These are phyloP conservation scores for Choricystis sp. DNA, from an alignment of 139 green algal species.

Conservation along the genomic window DNA sequence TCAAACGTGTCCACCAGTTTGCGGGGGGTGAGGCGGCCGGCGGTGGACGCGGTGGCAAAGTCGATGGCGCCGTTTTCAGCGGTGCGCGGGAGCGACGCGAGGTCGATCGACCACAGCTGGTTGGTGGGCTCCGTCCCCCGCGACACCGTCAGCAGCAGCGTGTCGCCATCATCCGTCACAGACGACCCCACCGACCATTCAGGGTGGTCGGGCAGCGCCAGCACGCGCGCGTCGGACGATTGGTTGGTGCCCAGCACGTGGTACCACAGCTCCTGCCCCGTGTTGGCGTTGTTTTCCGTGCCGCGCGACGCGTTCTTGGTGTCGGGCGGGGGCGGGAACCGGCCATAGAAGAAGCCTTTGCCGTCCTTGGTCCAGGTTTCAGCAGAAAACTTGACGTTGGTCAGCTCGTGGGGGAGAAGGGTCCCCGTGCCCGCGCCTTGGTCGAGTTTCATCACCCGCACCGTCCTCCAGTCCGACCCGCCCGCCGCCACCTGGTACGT, in stretches of 20 bases:
- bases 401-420: conserved; percentile 47
- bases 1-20: conserved; percentile 76
- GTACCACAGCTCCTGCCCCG: conserved; percentile 60
- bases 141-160: conserved; percentile 37
- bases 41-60: conserved; percentile 7
- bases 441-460: conserved; percentile 43
- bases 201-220: conserved; percentile 31
- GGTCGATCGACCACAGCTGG: conserved; percentile 38
- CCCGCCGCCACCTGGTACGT: conserved; percentile 54
- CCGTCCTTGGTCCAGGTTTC: conserved; percentile 77
- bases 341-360: conserved; percentile 87
- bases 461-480: conserved; percentile 59
- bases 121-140: conserved; percentile 70
- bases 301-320: conserved; percentile 56
- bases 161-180: conserved; percentile 68
- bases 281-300: conserved; percentile 49
- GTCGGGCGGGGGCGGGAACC: conserved; percentile 17
- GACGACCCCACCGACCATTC: conserved; percentile 52
- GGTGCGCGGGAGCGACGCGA: conserved; percentile 20
- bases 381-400: conserved; percentile 67
- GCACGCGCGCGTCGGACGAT: conserved; percentile 41
- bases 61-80: conserved; percentile 19
- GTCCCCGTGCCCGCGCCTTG: conserved; percentile 20
- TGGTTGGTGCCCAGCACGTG: conserved; percentile 64
- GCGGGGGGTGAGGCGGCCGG: conserved; percentile 15